These are phyloP conservation scores for Venturia effusa DNA, from an alignment of 2,329 filamentous ascomycete genomes.

Conservation along the genomic window DNA sequence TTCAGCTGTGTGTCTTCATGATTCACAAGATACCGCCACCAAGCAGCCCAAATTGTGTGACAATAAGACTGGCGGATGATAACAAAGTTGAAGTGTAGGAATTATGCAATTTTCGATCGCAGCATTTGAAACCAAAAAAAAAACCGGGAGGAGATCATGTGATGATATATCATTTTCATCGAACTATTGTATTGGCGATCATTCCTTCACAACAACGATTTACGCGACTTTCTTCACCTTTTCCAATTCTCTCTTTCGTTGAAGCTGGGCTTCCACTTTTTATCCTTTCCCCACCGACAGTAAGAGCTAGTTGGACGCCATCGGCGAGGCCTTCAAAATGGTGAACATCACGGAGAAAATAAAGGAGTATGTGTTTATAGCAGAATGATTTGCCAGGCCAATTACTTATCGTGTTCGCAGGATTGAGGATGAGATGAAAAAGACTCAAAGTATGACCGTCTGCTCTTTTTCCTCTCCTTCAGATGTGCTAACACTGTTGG, in stretches of 20 bases:
- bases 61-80: too few relatives aligned
- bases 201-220: neutral
- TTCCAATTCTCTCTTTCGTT: neutral
- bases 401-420: slow-evolving; percentile 34
- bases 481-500: slow-evolving; percentile 22
- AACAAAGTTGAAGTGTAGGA: neutral
- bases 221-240: neutral
- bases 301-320: neutral
- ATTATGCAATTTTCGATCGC: neutral
- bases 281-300: neutral
- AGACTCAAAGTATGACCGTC: slow-evolving; percentile 75
- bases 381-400: neutral
- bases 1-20: neutral
- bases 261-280: neutral
- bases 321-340: slow-evolving; percentile 48
- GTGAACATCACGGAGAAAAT: slow-evolving; percentile 99
- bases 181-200: neutral
- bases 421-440: slow-evolving; percentile 99
- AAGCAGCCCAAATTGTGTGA: neutral
- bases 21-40: neutral
- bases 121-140: neutral
- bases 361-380: slow-evolving; percentile 66
- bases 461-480: slow-evolving; percentile 6
- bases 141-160: neutral
- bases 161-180: neutral